These are phyloP conservation scores for Cutaneotrichosporon arboriforme DNA, from an alignment of 1,284 basidiomycete species.

Conservation along the genomic window DNA sequence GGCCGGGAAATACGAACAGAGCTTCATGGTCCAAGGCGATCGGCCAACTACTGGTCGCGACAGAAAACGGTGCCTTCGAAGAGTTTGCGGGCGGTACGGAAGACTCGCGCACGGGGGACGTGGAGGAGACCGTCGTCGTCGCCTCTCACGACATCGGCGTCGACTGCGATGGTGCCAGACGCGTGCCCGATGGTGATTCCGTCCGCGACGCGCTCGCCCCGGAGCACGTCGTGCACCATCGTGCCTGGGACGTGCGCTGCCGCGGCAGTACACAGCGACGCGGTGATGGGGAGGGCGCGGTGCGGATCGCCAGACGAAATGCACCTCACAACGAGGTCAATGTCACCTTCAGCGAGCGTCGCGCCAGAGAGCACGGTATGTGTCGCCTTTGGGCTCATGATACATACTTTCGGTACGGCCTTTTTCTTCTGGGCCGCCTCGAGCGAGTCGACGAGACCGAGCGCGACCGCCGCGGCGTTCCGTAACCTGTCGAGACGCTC, in stretches of 20 bases:
- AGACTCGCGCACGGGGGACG: conserved; percentile 58
- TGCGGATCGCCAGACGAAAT: conserved; percentile 68
- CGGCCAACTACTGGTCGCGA: neutral
- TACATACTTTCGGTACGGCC: conserved; percentile 62
- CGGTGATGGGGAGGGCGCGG: conserved; percentile 67
- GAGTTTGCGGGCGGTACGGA: conserved; percentile 61
- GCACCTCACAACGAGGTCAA: conserved; percentile 59
- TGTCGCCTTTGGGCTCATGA: conserved; percentile 50
- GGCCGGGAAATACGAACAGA: no score
- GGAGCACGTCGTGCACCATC: conserved; percentile 52
- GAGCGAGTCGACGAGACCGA: conserved; percentile 60
- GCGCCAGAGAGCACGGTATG: conserved; percentile 20
- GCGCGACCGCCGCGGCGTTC: conserved; percentile 55
- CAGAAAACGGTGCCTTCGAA: conserved; percentile 65
- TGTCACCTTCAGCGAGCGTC: conserved; percentile 33
- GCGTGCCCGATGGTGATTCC: conserved; percentile 59
- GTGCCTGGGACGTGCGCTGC: conserved; percentile 56
- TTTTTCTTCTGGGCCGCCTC: conserved; percentile 48
- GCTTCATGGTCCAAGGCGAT: no score
- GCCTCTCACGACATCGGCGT: conserved; percentile 51
- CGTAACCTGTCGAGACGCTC: conserved; percentile 46
- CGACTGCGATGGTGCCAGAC: conserved; percentile 61
- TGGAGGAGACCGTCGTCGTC: conserved; percentile 47
- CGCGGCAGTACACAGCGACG: conserved; percentile 64
- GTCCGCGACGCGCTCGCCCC: neutral